Base-by-base conservation (phyloP, 441 rosid genomes). In the Jatropha multifida region DNA sequence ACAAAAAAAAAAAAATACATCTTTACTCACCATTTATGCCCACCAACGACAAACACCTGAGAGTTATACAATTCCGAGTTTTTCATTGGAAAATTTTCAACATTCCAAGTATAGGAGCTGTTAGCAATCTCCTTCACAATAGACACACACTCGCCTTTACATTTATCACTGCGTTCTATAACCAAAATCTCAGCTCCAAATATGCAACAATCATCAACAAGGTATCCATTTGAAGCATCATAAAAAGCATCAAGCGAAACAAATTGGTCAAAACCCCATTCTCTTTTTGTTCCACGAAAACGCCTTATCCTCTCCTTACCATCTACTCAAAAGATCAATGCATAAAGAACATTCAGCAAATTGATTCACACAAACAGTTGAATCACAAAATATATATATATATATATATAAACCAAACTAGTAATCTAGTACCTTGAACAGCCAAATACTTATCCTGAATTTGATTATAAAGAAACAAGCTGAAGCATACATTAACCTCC, bases 151-250 rank as follows among this genome's bases (percentile, higher is more conserved):
- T 64, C 68, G 18, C 68, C 68, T 64, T 64, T 64, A 18, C 20
- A 23, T 23, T 23, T 23, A 23, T 23, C 20, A 7, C 10, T 38
- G 1, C 11, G 13, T 41, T 64, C 48, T 1, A 64, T 37, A 64
- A 23, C 68, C 6, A 15, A 64, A 64, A 64, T 74, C 80, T 86
- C 88, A 0, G 82, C 85, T 23, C 90, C 86, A 71, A 83, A 72
- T 5, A 61, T 40, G 52, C 87, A 83, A 32, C 32, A 1, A 32
- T 32, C 32, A 32, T 32, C 32, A 32, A 32, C 32, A 32, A 32
- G 32, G 32, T 32, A 32, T 32, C 32, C 32, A 32, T 32, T 32
- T 32, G 32, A 32, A 32, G 32, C 32, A 32, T 32, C 32, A 32
- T 32, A 32, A 2, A 32, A 32, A 32, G 32, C 32, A 32, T 32